Evolutionary conservation across 768 basidiomycete genomes (phyloP), one percentile per base, ranked within the genome.

Genomic region (Leccinellum rugosiceps): DNA sequence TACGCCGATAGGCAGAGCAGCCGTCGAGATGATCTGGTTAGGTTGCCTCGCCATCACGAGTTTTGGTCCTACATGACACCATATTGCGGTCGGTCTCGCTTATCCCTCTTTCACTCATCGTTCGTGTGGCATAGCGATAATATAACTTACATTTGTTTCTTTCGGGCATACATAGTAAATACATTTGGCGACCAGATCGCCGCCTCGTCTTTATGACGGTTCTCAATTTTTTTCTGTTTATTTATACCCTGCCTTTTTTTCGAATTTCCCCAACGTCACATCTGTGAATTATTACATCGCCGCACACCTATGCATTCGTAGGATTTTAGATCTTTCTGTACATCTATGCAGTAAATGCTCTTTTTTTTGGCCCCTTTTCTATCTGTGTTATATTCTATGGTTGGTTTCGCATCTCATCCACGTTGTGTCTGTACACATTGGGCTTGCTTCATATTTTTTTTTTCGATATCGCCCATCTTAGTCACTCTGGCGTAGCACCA

Each of bases 1-100:
- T 49, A 83, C 77, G 9, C 71, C 79, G 2, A 76, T 82, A 48
- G 81, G 81, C 9, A 70, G 75, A 49, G 81, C 82, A 6, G 79
- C 72, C 14, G 76, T 82, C 41, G 81, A 82, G 68, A 78, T 82
- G 75, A 77, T 77, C 25, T 82, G 82, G 82, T 71, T 82, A 2
- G 82, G 81, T 1, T 79, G 80, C 61, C 74, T 83, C 58, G 78
- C 81, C 7, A 70, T 82, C 54, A 76, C 75, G 31, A 77, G 77
- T 68, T 80, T 80, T 50, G 69, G 69, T 32, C 35, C 62, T 59
- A 55, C 49, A 3, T 66, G 53, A 66, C 21, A 23, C 23, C 15
- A n/a, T 4, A 48, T 13, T 41, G 3, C n/a, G 28, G 47, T 31
- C 53, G 50, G 45, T 59, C 35, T 52, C 41, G 23, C 14, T 50